Evolutionary conservation across 2,329 filamentous ascomycete genomes (phyloP), one percentile per base, ranked within the genome.

Genomic region (Cladophialophora yegresii): DNA sequence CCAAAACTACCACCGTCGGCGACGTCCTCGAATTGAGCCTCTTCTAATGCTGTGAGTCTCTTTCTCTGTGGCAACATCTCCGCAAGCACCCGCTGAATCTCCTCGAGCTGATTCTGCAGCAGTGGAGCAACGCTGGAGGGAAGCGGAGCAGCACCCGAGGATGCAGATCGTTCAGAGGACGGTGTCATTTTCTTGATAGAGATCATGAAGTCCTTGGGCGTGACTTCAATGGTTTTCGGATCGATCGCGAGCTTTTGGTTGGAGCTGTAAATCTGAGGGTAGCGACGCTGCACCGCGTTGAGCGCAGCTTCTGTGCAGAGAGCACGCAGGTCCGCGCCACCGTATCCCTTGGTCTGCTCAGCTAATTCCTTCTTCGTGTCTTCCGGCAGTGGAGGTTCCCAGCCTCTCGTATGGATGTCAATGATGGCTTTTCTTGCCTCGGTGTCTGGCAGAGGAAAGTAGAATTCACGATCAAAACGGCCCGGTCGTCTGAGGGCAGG

Each of bases 381-480:
- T 12, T 87, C 83, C 26, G 90, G 84, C 28, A 99, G 81, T 1
- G 85, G 83, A 10, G 87, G 87, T 22, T 93, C 90, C 95, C 95
- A 99, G 67, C 92, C 92, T 74, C 90, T 89, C 6, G 95, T 99
- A 75, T 99, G 92, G 64, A 99, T 99, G 68, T 97, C 89, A 64
- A 99, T 84, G 72, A 99, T 99, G 4, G 91, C 85, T 68, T 90
- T 89, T 66, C 95, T 87, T 23, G 87, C 92, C 45, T 90, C 86
- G 3, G 88, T 82, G 71, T 93, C 91, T 0, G 95, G 95, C 33
- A 99, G 82, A 0, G 95, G 93, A 74, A 99, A 99, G 79, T 98
- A 98, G 73, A 99, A 99, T 76, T 99, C 96, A 76, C 95, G 85
- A 75, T 99, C 95, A 73, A 99, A 99, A 58, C 95, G 89, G 50